Conservation (phyloP, 768 basidiomycete species). For the Phanerodontia chrysosporium region DNA sequence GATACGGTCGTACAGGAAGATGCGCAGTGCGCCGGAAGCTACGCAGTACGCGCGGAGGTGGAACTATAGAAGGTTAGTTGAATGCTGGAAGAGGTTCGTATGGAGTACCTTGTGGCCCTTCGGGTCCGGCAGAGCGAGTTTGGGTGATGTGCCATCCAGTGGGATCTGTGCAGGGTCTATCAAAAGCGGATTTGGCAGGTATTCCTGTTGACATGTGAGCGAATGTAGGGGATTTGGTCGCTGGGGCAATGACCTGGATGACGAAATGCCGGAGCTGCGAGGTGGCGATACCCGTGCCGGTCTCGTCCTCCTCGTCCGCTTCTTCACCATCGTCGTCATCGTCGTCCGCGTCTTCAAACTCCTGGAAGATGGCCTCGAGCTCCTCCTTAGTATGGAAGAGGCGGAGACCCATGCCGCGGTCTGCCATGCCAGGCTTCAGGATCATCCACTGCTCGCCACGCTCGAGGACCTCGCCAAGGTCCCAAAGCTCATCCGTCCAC, state of each 20-base stretch:
- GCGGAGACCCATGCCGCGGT: constrained; percentile 91
- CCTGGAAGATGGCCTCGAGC: constrained; percentile 71
- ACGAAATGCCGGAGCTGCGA: constrained; percentile 95
- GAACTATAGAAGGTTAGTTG: constrained; percentile 51
- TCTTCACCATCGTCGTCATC: constrained; percentile 36
- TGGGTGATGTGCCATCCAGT: constrained; percentile 22
- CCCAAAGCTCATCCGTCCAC: constrained; percentile 91
- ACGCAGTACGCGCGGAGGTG: constrained; percentile 90
- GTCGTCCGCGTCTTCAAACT: constrained; percentile 65
- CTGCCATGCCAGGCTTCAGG: constrained; percentile 95
- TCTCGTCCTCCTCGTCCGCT: constrained; percentile 20
- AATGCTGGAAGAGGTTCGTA: not conserved
- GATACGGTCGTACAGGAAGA: constrained; percentile 79
- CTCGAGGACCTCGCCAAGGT: constrained; percentile 64
- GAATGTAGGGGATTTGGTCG: not conserved
- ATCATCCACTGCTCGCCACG: constrained; percentile 71
- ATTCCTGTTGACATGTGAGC: constrained; percentile 56
- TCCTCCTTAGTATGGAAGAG: constrained; percentile 77
- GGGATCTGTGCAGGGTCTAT: constrained; percentile 58
- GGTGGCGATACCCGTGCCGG: constrained; percentile 59
- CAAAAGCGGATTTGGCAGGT: constrained; percentile 72
- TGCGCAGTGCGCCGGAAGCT: constrained; percentile 66
- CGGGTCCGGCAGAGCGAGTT: constrained; percentile 18
- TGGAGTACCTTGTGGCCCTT: constrained; percentile 54
- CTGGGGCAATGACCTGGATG: constrained; percentile 74